These are phyloP conservation scores for Botrytis paeoniae DNA, from an alignment of 2,329 filamentous ascomycete genomes.

Conservation along the genomic window DNA sequence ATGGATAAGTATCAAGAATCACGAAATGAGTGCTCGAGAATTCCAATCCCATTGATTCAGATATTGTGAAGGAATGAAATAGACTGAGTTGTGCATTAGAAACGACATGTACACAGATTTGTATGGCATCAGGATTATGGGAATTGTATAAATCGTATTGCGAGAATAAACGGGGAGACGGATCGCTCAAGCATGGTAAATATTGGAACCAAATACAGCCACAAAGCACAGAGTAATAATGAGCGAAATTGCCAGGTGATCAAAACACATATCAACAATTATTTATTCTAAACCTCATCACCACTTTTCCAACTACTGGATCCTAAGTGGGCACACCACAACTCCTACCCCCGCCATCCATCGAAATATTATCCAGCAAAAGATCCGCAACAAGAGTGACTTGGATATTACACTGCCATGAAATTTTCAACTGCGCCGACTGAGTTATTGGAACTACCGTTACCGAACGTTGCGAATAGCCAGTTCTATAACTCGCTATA, in stretches of 20 bases:
- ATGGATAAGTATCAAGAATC: too few relatives aligned
- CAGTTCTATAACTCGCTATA: background rate
- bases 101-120: background rate
- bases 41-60: too few relatives aligned
- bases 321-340: background rate
- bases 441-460: background rate
- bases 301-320: too few relatives aligned
- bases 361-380: background rate
- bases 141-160: background rate
- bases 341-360: background rate
- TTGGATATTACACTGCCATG: background rate
- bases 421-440: background rate
- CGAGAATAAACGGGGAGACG: background rate
- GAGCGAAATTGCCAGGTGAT: too few relatives aligned
- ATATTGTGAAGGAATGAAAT: background rate
- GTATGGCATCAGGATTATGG: background rate
- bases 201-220: background rate
- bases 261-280: too few relatives aligned
- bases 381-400: fast-evolving
- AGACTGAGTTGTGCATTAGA: background rate
- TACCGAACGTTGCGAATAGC: background rate
- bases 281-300: too few relatives aligned
- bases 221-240: too few relatives aligned
- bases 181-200: fast-evolving
- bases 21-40: too few relatives aligned